Evolutionary conservation across 2,329 filamentous ascomycete species (phyloP).

Genomic region (Akanthomyces lecanii): DNA sequence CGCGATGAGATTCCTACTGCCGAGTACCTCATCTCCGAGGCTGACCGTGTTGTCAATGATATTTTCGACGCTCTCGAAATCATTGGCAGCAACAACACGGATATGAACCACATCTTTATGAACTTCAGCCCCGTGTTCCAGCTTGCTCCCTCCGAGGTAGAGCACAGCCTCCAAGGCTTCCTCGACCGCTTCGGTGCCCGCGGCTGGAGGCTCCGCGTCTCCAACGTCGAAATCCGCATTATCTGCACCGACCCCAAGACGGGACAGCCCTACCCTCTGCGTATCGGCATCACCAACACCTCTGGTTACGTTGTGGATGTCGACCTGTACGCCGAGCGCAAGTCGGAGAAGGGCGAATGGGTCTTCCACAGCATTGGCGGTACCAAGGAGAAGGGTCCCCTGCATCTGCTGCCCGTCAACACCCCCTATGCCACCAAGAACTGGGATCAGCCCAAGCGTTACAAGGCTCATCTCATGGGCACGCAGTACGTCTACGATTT

Average conservation of each 20-base stretch:
- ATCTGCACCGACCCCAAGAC: slow-evolving; percentile 89
- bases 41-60: slow-evolving; percentile 93
- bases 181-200: slow-evolving; percentile 92
- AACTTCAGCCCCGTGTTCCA: slow-evolving; percentile 98
- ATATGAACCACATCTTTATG: slow-evolving; percentile 99
- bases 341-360: slow-evolving; percentile 97
- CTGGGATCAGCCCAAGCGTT: slow-evolving; percentile 96
- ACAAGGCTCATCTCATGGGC: slow-evolving; percentile 98
- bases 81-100: slow-evolving; percentile 97
- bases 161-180: slow-evolving; percentile 91
- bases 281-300: slow-evolving; percentile 96
- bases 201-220: slow-evolving; percentile 93
- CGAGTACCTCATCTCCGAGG: slow-evolving; percentile 96
- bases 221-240: slow-evolving; percentile 96
- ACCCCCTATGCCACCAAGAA: slow-evolving; percentile 98
- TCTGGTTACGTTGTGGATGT: slow-evolving; percentile 97
- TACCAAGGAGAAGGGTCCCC: slow-evolving; percentile 88
- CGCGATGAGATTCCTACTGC: slow-evolving; percentile 97
- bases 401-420: slow-evolving; percentile 87
- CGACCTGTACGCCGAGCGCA: slow-evolving; percentile 95
- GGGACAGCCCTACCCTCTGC: slow-evolving; percentile 82
- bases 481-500: slow-evolving; percentile 99
- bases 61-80: slow-evolving; percentile 97
- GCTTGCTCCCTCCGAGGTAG: slow-evolving; percentile 81
- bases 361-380: slow-evolving; percentile 97